Evolutionary conservation across 139 green algal species (phyloP), one percentile per base, ranked within the genome.

Genomic region (Trebouxia sp.): DNA sequence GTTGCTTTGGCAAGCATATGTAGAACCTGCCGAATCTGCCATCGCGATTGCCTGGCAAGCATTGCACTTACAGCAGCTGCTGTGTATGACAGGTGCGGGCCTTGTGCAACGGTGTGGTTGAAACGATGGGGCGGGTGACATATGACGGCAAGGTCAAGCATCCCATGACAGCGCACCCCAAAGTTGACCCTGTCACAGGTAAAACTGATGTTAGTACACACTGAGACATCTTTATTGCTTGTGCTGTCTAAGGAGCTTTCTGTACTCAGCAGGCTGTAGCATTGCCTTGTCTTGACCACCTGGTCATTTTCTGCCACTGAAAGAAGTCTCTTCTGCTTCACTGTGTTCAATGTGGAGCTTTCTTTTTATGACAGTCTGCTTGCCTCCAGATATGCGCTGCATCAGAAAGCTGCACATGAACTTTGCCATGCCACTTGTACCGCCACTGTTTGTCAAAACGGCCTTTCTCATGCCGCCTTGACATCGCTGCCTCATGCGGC

Each of bases 91-190:
- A 87, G 56, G 30, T 92, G 17, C 66, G 83, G 7, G 79, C 91
- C 30, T 20, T 88, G 67, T 93, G 91, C 76, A 77, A 86, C 56
- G 92, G 91, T 0, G 66, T 92, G 24, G 10, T 94, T n/a, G 86
- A 94, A 70, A 95, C 90, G 0, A 62, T 95, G 62, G 91, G 85
- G 1, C 86, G 86, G 15, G 41, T 89, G 15, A 75, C 12, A n/a
- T 76, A 86, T 69, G 51, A 37, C 37, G 72, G 69, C 42, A 74
- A 78, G 30, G 14, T 65, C n/a, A 65, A 82, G 35, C 84, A 87
- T 38, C 26, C 82, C 28, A 95, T 96, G 86, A 97, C 93, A 0
- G 93, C 94, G 0, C 94, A 97, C 77, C 93, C 94, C 65, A 97
- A 97, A 86, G 38, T 92, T 22, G 90, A 95, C 80, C 81, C 89